A percentile compares a stretch with the other conserved stretches of the same genome.
Conservation (phyloP, 257 asterid genomes). For the Asclepias syriaca region DNA sequence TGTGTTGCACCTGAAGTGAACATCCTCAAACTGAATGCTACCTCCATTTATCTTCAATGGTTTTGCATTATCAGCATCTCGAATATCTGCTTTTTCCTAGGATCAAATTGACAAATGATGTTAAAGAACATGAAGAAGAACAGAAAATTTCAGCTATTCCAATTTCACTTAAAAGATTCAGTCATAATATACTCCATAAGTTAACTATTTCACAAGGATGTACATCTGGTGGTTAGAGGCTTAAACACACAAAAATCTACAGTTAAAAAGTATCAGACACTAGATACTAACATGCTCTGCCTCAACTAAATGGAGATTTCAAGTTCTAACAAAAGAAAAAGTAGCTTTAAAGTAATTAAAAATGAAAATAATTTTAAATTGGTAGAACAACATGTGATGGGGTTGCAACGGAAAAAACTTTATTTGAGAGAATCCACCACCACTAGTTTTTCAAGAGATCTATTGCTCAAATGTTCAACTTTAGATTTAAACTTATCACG, state of each 20-base stretch:
- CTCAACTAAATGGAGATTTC: neutral
- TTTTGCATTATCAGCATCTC: conserved; percentile 56
- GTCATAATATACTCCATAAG: neutral
- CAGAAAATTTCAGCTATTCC: neutral
- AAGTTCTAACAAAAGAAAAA: neutral
- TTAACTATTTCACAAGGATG: neutral
- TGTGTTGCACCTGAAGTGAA: conserved; percentile 73
- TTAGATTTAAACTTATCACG: neutral
- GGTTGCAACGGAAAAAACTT: neutral
- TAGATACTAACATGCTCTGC: neutral
- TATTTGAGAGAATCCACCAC: neutral
- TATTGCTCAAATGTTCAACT: neutral
- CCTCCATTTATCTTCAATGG: conserved; percentile 71
- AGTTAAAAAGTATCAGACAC: neutral
- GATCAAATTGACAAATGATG: conserved; percentile 11
- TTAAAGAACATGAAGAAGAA: conserved; percentile 5
- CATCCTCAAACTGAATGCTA: conserved; percentile 67
- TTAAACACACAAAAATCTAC: neutral
- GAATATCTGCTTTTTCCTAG: conserved; percentile 86
- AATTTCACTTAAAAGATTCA: neutral
- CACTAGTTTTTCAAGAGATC: neutral
- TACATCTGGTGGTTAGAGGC: neutral
- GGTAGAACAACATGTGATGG: no score
- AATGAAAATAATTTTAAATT: neutral
- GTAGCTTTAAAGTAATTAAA: neutral